Evolutionary conservation across 805 yeast genomes (phyloP), one percentile per base, ranked within the genome.

Genomic region (Yarrowia yakushimensis): DNA sequence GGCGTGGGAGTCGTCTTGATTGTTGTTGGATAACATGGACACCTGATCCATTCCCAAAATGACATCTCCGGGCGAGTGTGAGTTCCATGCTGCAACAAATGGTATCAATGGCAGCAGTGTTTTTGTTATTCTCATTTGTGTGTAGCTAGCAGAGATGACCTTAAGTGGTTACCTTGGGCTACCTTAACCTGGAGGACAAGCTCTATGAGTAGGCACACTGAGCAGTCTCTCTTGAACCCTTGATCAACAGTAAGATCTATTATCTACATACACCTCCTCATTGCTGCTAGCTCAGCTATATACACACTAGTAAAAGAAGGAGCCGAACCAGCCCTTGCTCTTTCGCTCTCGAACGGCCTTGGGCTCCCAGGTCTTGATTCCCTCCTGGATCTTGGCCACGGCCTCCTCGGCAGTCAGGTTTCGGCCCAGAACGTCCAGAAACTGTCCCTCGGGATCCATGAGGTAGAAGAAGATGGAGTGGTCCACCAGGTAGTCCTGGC

Each of bases 401-500:
- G 96, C 97, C 65, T 86, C 85, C 20, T 79, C 80, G 25, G 91
- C 92, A 63, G 86, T 89, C 68, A 86, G 89, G 70, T 93, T 93
- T 74, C 96, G 85, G 62, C 99, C 99, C 67, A 93, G 79, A 7
- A 94, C 98, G 73, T 93, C 97, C 54, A 93, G 88, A 71, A 90
- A 94, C 71, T 90, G 85, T 52, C 98, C 99, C 72, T 94, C 97
- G n/a, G 97, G 92, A 73, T 94, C 98, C 97, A 94, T 93, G 69
- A 94, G 78, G 71, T 94, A 94, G 76, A 93, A 93, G 83, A 94
- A 94, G 64, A 94, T 91, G 3, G 98, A 93, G 75, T 94, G 99
- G 72, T 94, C 99, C 31, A 94, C 99, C 65, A 94, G 79, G 72
- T 94, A 94, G 69, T 94, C 97, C 75, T 94, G 96, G 18, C 97